Percentiles rank a stretch among this genome's conserved stretches.
Conservation (phyloP, 164 flowering plant genomes). For the Liquidambar formosana region DNA sequence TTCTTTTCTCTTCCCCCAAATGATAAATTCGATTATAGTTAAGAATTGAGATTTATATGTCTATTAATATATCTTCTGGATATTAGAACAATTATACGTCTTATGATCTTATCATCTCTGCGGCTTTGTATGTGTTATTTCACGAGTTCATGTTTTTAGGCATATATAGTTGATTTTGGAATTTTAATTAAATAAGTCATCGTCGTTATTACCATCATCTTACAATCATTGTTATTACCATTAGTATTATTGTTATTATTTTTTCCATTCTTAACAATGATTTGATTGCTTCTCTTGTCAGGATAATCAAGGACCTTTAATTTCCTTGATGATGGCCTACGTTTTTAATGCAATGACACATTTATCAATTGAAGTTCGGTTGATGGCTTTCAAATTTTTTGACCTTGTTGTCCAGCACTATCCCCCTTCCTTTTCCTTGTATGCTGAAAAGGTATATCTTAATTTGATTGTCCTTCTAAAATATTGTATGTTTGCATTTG, state of each 20-base stretch:
- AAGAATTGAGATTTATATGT: not conserved
- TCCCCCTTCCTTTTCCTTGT: slow-evolving; percentile 63
- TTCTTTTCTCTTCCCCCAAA: not conserved
- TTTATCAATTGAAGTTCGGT: slow-evolving; percentile 65
- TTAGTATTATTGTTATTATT: not conserved
- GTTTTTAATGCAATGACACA: slow-evolving; percentile 87
- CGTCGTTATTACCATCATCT: not conserved
- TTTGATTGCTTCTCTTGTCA: slow-evolving; percentile 29
- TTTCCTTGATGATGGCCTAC: slow-evolving; percentile 74
- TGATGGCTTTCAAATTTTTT: slow-evolving; percentile 88
- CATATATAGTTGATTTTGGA: not conserved
- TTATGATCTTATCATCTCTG: not conserved
- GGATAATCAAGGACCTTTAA: slow-evolving; percentile 67
- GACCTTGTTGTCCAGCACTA: slow-evolving; percentile 70
- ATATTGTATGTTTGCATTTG: not conserved
- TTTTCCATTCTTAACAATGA: not conserved
- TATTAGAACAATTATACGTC: not conserved
- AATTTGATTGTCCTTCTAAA: not conserved
- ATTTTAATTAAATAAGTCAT: not conserved
- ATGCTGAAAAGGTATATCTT: slow-evolving; percentile 80
- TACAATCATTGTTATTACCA: not conserved
- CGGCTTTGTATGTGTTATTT: not conserved
- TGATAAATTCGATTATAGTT: no score
- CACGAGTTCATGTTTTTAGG: not conserved
- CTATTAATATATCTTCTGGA: not conserved